Conservation (phyloP, 208 protist genomes). For the Tritrichomonas musculus region DNA sequence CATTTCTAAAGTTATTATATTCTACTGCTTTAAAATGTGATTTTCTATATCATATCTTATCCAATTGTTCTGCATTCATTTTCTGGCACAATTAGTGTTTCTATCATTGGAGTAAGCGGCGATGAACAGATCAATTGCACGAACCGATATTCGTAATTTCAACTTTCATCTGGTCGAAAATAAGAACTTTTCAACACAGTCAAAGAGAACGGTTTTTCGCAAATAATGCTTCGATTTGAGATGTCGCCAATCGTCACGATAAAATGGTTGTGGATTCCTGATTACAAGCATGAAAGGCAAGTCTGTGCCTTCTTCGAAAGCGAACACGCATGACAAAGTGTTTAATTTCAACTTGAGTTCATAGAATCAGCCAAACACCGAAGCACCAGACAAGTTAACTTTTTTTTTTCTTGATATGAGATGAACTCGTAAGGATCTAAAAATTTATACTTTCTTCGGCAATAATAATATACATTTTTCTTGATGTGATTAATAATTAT, state of each 20-base stretch:
- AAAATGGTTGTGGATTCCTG: neutral
- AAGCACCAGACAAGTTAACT: neutral
- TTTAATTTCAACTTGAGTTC: no score
- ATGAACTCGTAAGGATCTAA: no score
- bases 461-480: no score
- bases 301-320: no score
- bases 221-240: neutral
- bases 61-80: no score
- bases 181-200: neutral
- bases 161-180: neutral
- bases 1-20: no score
- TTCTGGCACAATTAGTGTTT: neutral
- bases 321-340: no score
- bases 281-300: neutral
- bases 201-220: neutral
- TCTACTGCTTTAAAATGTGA: no score
- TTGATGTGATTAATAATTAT: no score
- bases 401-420: no score
- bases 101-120: neutral
- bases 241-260: neutral
- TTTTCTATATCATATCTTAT: no score
- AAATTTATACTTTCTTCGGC: no score
- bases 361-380: neutral
- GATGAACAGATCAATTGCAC: neutral
- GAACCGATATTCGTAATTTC: neutral